These are phyloP conservation scores for Isabelozyma gotoi DNA, from an alignment of 805 yeast species.

Conservation along the genomic window DNA sequence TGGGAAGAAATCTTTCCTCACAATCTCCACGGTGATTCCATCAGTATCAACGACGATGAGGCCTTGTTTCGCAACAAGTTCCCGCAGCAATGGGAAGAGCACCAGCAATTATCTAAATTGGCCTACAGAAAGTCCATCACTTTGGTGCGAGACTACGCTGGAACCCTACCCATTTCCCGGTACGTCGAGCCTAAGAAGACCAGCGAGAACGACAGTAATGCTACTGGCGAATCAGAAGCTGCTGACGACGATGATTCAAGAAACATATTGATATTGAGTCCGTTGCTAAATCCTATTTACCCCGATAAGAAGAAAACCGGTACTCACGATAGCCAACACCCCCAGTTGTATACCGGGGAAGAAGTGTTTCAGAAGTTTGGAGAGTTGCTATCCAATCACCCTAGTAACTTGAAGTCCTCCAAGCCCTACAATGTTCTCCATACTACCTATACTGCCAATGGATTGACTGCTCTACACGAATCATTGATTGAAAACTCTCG, in stretches of 20 bases:
- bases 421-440: slow-evolving; percentile 50
- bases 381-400: slow-evolving; percentile 38
- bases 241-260: slow-evolving; percentile 17
- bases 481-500: slow-evolving; percentile 50
- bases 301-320: slow-evolving; percentile 8
- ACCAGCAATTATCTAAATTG: slow-evolving; percentile 39
- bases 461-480: slow-evolving; percentile 56
- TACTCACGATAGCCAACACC: not conserved
- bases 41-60: slow-evolving; percentile 8
- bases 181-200: slow-evolving; percentile 18
- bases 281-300: slow-evolving; percentile 37
- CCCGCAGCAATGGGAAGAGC: slow-evolving; percentile 39
- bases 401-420: slow-evolving; percentile 14
- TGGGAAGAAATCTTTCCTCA: slow-evolving; percentile 48
- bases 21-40: slow-evolving; percentile 13
- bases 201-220: slow-evolving; percentile 13
- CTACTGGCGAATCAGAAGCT: slow-evolving; percentile 27
- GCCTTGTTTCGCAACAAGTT: slow-evolving; percentile 22
- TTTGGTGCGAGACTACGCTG: slow-evolving; percentile 52
- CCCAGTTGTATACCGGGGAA: slow-evolving; percentile 42
- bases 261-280: slow-evolving; percentile 36
- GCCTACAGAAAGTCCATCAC: slow-evolving; percentile 56
- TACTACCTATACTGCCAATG: slow-evolving; percentile 58
- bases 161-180: slow-evolving; percentile 48
- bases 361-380: slow-evolving; percentile 57